Evolutionary conservation across 1,139 yeast genomes (phyloP), one percentile per base, ranked within the genome.

Genomic region (Yamadazyma spencermartinsiae): DNA sequence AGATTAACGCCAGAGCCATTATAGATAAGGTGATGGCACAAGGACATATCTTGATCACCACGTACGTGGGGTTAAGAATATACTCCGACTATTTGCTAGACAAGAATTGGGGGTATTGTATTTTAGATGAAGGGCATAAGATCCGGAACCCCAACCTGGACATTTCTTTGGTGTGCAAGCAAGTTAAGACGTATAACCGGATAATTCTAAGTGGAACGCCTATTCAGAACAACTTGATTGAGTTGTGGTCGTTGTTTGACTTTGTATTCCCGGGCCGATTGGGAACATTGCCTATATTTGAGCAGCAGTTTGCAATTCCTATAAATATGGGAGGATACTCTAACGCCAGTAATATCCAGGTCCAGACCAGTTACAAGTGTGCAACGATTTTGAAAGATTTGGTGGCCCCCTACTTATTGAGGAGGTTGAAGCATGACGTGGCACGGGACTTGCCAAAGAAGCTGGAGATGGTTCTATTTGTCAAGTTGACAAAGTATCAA

Each of bases 291-390:
- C 98, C 99, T 0, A 92, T 94, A 0, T 92, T 92, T 54, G 96
- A 90, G 57, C 84, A 79, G 40, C 96, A 92, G 56, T 92, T 92
- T 59, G 85, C 96, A 1, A 72, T 83, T 2, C 99, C 98, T 0
- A 94, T 92, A 30, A 90, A 89, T 54, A 76, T 87, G 61, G 99
- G 98, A n/a, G 99, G 99, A 0, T 92, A 94, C 61, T 96, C 98
- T 2, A 92, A 92, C 65, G 98, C 98, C 0, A 82, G 95, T 1
- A 92, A 92, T 58, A 79, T 92, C 4, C 98, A 94, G 56, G 98
- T 94, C 0, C 98, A 92, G 56, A 84, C 98, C 0, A 97, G 98
- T 1, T 90, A 86, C 56, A 89, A 89, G 58, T 92, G 98, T 68
- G 98, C 98, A 0, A 95, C 90, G 7, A 84, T 92, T 2, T 63